Percentiles rank a stretch among this genome's conserved stretches.
Evolutionary conservation across 73 alveolate species (phyloP).

Genomic region (Symbiodinium natans): DNA sequence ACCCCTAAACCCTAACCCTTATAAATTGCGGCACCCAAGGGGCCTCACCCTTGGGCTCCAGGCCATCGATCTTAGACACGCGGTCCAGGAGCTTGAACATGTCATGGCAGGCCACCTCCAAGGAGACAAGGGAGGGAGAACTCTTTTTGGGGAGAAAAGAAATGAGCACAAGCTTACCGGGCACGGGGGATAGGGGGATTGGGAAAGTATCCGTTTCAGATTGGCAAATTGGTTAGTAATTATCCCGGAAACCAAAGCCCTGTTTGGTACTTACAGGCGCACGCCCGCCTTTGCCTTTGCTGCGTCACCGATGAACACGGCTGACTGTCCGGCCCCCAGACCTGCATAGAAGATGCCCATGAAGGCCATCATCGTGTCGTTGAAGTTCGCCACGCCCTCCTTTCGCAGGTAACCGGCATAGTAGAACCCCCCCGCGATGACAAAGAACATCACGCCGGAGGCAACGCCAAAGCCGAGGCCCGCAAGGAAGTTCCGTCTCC

Average conservation of each 20-base stretch:
- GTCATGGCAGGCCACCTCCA: constrained; percentile 84
- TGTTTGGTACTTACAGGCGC: no score
- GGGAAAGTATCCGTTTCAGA: no score
- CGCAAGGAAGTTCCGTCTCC: constrained; percentile 18
- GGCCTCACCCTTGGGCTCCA: constrained; percentile 48
- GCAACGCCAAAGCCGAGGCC: constrained; percentile 73
- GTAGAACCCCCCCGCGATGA: constrained; percentile 89
- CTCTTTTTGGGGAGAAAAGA: no score
- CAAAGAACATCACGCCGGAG: constrained; percentile 51
- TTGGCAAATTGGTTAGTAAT: no score
- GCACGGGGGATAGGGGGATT: no score
- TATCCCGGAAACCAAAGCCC: no score
- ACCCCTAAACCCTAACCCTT: no score
- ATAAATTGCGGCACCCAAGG: no score
- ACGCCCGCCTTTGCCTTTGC: constrained; percentile 38
- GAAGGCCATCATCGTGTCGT: constrained; percentile 85
- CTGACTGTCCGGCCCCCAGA: constrained; percentile 79
- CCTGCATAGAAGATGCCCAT: constrained; percentile 93
- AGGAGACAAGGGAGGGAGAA: background rate
- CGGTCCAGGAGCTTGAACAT: constrained; percentile 92
- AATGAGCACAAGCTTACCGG: no score
- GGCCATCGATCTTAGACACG: constrained; percentile 17
- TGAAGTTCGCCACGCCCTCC: constrained; percentile 44
- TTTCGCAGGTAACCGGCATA: constrained; percentile 13
- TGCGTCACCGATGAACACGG: constrained; percentile 71